Evolutionary conservation across 345 rosid genomes (phyloP).

Genomic region (Gossypium herbaceum): DNA sequence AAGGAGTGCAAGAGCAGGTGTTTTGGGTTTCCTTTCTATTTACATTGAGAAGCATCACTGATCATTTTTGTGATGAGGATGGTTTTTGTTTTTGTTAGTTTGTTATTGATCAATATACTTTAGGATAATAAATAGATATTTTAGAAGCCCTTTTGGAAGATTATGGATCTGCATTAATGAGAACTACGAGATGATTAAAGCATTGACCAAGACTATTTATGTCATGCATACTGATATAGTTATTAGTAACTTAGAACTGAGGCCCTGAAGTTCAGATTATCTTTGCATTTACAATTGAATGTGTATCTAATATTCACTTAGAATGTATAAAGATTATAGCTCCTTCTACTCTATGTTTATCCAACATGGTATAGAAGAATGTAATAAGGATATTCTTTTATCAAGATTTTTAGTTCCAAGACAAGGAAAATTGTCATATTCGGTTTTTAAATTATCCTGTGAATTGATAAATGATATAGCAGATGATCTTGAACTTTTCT

Average conservation of each 20-base stretch:
- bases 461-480: neutral
- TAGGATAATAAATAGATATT: neutral
- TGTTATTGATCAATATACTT: neutral
- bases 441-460: neutral
- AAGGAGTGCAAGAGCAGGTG: constrained; percentile 88
- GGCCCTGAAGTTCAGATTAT: neutral
- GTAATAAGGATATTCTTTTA: neutral
- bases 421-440: neutral
- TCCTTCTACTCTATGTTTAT: neutral
- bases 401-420: neutral
- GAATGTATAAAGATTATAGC: neutral
- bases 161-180: neutral
- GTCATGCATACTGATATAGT: neutral
- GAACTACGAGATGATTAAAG: neutral
- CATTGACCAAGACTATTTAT: neutral
- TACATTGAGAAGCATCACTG: neutral
- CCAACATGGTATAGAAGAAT: neutral
- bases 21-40: neutral
- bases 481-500: neutral
- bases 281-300: neutral
- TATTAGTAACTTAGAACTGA: neutral
- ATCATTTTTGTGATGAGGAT: neutral
- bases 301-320: neutral
- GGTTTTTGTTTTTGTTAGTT: neutral
- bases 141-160: neutral